Percentiles rank a stretch among this genome's conserved stretches.
phyloP scores from a whole-genome alignment of 1,139 yeast species.

The Scheffersomyces stambukii region DNA sequence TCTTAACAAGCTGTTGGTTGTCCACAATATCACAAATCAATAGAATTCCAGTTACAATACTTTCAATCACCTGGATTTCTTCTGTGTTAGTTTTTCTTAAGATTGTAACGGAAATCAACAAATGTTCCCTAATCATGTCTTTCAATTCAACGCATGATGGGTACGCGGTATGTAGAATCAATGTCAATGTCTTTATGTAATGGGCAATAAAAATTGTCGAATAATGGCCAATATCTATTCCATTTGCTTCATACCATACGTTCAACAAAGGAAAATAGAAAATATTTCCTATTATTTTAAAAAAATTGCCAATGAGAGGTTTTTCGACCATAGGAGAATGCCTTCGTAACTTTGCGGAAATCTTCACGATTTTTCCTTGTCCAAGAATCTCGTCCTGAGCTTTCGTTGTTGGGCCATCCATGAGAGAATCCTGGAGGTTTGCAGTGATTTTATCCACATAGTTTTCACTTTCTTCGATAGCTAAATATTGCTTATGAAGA shows the following conservation, averaged over 20 bases:
- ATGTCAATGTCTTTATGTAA: conserved; percentile 53
- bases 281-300: conserved; percentile 39
- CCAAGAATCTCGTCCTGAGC: conserved; percentile 40
- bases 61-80: conserved; percentile 38
- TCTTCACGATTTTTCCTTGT: conserved; percentile 45
- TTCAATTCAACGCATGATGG: conserved; percentile 48
- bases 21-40: conserved; percentile 46
- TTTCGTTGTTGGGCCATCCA: conserved; percentile 33
- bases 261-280: conserved; percentile 56
- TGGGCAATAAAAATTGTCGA: conserved; percentile 55
- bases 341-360: conserved; percentile 26
- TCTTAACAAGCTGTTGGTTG: conserved; percentile 26
- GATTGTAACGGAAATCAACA: conserved; percentile 34
- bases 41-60: conserved; percentile 43
- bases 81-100: conserved; percentile 19
- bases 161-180: conserved; percentile 54
- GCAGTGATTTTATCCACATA: conserved; percentile 6
- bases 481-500: conserved; percentile 36
- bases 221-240: conserved; percentile 49
- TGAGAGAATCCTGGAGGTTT: conserved; percentile 29
- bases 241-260: conserved; percentile 47
- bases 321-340: conserved; percentile 5
- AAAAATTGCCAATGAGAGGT: conserved; percentile 30
- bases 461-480: conserved; percentile 10
- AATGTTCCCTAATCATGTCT: conserved; percentile 56